Evolutionary conservation across 139 green algal species (phyloP).

Genomic region (Edaphochlamys debaryana): DNA sequence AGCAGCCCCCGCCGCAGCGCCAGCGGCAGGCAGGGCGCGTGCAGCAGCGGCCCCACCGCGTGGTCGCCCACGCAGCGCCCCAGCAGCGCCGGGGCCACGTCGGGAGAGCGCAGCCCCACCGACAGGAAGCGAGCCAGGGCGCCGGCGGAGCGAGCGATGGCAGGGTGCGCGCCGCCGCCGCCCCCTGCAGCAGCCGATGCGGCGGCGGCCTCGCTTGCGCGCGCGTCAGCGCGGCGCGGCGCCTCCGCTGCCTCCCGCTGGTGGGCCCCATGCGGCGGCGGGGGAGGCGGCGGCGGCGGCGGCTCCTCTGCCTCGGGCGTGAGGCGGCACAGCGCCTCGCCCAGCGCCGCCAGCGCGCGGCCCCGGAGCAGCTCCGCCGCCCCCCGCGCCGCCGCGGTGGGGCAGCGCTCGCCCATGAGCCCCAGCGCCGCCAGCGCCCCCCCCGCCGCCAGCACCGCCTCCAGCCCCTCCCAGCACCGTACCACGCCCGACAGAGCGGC

Average conservation of each 20-base stretch:
- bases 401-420: too few relatives aligned
- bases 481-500: slow-evolving; percentile 16
- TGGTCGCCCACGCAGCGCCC: slow-evolving; percentile 4
- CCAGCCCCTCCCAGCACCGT: slow-evolving; percentile 11
- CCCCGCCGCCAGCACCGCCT: slow-evolving; percentile 18
- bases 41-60: slow-evolving; percentile 9
- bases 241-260: not conserved
- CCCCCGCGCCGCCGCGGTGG: not conserved
- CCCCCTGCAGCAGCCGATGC: not conserved
- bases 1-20: slow-evolving; percentile 11
- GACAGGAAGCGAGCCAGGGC: too few relatives aligned
- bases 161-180: too few relatives aligned
- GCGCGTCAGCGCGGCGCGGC: too few relatives aligned
- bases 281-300: too few relatives aligned
- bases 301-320: not conserved
- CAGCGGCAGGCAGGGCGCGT: slow-evolving; percentile 7
- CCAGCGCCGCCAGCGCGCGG: not conserved
- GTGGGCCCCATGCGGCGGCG: too few relatives aligned
- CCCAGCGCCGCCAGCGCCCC: slow-evolving; percentile 1
- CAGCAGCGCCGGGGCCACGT: not conserved
- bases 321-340: slow-evolving; percentile 11
- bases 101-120: too few relatives aligned
- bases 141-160: too few relatives aligned
- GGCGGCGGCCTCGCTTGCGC: too few relatives aligned
- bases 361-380: slow-evolving; percentile 1